These are phyloP conservation scores for Abrus pulchellus DNA, from an alignment of 306 rosid genomes.

Conservation along the genomic window DNA sequence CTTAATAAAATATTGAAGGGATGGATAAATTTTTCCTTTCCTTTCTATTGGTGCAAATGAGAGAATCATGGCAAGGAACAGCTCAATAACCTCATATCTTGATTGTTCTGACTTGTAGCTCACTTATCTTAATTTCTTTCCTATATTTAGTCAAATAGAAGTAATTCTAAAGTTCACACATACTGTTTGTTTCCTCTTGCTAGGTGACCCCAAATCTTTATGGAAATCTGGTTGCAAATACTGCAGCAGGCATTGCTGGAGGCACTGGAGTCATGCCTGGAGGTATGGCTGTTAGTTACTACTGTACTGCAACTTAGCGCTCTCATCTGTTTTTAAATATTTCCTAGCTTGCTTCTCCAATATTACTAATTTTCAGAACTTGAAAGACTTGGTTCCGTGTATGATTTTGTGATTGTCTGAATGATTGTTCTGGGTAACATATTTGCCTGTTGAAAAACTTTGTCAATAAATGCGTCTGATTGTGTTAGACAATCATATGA, in stretches of 20 bases:
- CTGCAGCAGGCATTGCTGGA: conserved; percentile 99
- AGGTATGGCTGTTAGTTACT: conserved; percentile 58
- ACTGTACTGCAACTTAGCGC: conserved; percentile 30
- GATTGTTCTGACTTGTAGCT: conserved; percentile 29
- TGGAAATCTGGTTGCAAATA: conserved; percentile 95
- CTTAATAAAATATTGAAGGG: conserved; percentile 26
- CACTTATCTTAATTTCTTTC: conserved; percentile 1
- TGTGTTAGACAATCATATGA: conserved; percentile 14
- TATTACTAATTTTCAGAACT: conserved; percentile 27
- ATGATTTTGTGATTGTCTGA: background rate
- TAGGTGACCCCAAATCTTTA: conserved; percentile 98
- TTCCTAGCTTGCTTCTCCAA: background rate
- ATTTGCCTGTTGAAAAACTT: conserved; percentile 1
- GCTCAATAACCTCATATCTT: conserved; percentile 12
- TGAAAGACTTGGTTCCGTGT: conserved; percentile 6
- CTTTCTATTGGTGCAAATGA: conserved; percentile 13
- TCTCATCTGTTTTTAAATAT: conserved; percentile 24
- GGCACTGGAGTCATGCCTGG: conserved; percentile 99
- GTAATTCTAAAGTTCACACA: conserved; percentile 31
- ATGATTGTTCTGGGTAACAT: conserved; percentile 16
- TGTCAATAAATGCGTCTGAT: background rate
- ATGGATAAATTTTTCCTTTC: background rate
- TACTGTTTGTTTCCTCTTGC: conserved; percentile 44
- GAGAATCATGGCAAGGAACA: conserved; percentile 22
- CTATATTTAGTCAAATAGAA: background rate